Percentiles rank a stretch among this genome's conserved stretches.
Evolutionary conservation across 768 basidiomycete species (phyloP).

Genomic region (Hygrophorus pudorinus): DNA sequence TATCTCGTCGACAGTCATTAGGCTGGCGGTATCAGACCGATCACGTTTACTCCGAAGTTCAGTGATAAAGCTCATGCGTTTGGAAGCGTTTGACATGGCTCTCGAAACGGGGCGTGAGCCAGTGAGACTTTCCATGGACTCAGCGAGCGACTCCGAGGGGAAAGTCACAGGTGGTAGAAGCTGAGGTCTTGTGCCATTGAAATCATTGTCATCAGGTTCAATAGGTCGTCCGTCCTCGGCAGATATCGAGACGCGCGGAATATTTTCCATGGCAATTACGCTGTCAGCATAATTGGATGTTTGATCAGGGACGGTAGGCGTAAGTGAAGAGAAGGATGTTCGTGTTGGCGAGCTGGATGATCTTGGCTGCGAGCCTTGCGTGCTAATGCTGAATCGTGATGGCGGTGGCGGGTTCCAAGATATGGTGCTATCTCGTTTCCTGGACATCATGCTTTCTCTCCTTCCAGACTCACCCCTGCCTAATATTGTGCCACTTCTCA

Average conservation of each 20-base stretch:
- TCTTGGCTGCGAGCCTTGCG: constrained; percentile 36
- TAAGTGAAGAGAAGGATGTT: constrained; percentile 37
- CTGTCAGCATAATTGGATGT: constrained; percentile 15
- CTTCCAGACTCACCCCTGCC: constrained; percentile 8
- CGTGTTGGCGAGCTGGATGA: constrained; percentile 34
- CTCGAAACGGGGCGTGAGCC: constrained; percentile 31
- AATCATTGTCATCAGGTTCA: constrained; percentile 39
- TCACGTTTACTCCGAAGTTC: constrained; percentile 78
- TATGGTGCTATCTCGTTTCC: constrained; percentile 40
- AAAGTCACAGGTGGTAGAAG: constrained; percentile 72
- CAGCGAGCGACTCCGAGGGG: constrained; percentile 70
- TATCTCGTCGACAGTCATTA: constrained; percentile 96
- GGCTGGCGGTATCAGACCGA: constrained; percentile 77
- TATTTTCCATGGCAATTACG: constrained; percentile 28
- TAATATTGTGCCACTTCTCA: constrained; percentile 33
- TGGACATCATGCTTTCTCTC: constrained; percentile 8
- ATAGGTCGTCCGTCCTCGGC: constrained; percentile 62
- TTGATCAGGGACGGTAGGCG: constrained; percentile 29
- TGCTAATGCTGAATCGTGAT: constrained; percentile 57
- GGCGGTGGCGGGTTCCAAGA: constrained; percentile 36
- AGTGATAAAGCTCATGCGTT: constrained; percentile 72
- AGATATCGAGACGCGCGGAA: constrained; percentile 67
- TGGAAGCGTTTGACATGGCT: constrained; percentile 40
- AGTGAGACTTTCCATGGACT: constrained; percentile 57
- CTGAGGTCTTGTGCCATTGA: constrained; percentile 34